phyloP scores from a whole-genome alignment of 2,329 filamentous ascomycete genomes.

The Hirsutella thompsonii region DNA sequence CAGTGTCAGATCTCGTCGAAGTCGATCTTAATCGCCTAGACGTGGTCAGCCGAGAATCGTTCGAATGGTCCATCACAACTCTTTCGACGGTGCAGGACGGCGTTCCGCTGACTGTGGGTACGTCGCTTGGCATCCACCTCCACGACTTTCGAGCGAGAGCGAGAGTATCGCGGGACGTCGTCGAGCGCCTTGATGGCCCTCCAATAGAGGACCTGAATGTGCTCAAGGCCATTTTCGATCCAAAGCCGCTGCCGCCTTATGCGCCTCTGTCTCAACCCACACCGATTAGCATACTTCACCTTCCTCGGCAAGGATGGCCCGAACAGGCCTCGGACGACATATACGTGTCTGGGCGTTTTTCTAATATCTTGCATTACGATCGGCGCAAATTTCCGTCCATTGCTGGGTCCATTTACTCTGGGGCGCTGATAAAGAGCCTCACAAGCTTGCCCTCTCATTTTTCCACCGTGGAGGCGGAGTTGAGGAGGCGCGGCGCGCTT shows the following conservation, averaged over 20 bases:
- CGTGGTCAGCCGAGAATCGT: slow-evolving; percentile 55
- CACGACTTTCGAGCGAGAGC: slow-evolving; percentile 54
- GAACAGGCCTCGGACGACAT: slow-evolving; percentile 61
- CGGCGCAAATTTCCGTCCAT: slow-evolving; percentile 72
- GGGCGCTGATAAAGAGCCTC: slow-evolving; percentile 64
- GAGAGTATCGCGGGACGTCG: slow-evolving; percentile 16
- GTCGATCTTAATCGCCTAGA: slow-evolving; percentile 66
- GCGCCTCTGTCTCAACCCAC: slow-evolving; percentile 68
- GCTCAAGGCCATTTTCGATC: slow-evolving; percentile 32
- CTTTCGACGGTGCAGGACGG: slow-evolving; percentile 56
- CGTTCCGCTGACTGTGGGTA: slow-evolving; percentile 72
- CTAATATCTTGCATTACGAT: slow-evolving; percentile 81
- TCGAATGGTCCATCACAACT: slow-evolving; percentile 73
- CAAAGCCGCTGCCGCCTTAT: slow-evolving; percentile 42
- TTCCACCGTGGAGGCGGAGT: slow-evolving; percentile 47
- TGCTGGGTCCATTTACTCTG: slow-evolving; percentile 69
- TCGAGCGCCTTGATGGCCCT: slow-evolving; percentile 21
- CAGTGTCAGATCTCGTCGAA: slow-evolving; percentile 50
- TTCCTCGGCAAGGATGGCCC: slow-evolving; percentile 41
- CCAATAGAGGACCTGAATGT: slow-evolving; percentile 14
- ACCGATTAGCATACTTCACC: slow-evolving; percentile 70
- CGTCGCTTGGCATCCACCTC: slow-evolving; percentile 67
- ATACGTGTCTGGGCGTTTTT: slow-evolving; percentile 79
- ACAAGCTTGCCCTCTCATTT: slow-evolving; percentile 57
- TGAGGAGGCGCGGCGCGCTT: slow-evolving; percentile 40